Percentiles rank a stretch among this genome's conserved stretches.
phyloP scores from a whole-genome alignment of 345 rosid species.

The Erysimum cheiranthoides region DNA sequence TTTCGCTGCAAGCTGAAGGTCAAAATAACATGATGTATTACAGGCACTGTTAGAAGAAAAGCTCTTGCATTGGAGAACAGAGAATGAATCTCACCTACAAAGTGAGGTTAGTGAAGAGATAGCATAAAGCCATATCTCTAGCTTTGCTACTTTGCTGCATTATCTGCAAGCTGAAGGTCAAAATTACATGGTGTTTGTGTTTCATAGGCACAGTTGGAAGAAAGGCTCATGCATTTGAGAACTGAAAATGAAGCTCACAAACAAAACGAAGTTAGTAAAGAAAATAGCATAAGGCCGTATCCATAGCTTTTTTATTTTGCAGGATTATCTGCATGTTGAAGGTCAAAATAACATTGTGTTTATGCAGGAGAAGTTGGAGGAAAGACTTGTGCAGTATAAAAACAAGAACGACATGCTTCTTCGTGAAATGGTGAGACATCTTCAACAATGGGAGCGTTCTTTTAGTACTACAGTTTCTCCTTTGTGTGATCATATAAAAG shows the following conservation, averaged over 20 bases:
- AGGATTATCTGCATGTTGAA: slow-evolving; percentile 18
- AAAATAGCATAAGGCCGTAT: slow-evolving; percentile 11
- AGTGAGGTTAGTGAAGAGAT: slow-evolving; percentile 34
- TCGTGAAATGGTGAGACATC: slow-evolving; percentile 46
- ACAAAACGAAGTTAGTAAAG: slow-evolving; percentile 50
- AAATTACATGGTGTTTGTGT: neutral
- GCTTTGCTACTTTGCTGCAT: neutral
- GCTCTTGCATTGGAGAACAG: slow-evolving; percentile 33
- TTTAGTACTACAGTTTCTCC: slow-evolving; percentile 17
- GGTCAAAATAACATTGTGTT: slow-evolving; percentile 20
- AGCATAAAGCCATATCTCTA: neutral
- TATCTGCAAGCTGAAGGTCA: slow-evolving; percentile 15
- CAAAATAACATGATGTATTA: slow-evolving; percentile 19
- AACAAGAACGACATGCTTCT: slow-evolving; percentile 40
- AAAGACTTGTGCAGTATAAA: slow-evolving; percentile 39
- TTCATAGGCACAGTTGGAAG: slow-evolving; percentile 54
- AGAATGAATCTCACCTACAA: slow-evolving; percentile 39
- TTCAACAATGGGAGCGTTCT: slow-evolving; percentile 8
- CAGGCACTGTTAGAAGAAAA: slow-evolving; percentile 42
- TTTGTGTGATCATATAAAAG: slow-evolving; percentile 19
- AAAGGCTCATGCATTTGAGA: slow-evolving; percentile 44
- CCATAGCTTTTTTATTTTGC: slow-evolving; percentile 9
- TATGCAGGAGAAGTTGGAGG: slow-evolving; percentile 42
- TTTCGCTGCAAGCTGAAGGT: slow-evolving; percentile 11
- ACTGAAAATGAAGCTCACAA: slow-evolving; percentile 45